Evolutionary conservation across 2,329 filamentous ascomycete genomes (phyloP), one percentile per base, ranked within the genome.

Genomic region (Canariomyces notabilis): DNA sequence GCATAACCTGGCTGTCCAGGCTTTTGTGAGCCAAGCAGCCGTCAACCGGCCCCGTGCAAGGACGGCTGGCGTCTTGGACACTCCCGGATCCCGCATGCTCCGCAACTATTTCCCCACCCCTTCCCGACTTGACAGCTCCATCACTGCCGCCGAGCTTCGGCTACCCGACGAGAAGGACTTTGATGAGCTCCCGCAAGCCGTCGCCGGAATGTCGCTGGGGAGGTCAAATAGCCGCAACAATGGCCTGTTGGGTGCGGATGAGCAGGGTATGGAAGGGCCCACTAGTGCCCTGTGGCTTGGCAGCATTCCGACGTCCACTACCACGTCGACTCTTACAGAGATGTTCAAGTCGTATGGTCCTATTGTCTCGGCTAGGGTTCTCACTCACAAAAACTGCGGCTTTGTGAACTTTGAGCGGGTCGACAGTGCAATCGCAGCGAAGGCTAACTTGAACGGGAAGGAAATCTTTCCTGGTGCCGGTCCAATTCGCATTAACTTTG

Each of bases 371-470:
- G 91, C 89, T 21, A 80, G 93, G 54, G 93, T 98, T 4, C 75
- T 98, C 51, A 97, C 93, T 0, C 89, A 98, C 73, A 98, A 98
- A 76, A 97, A 95, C 68, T 98, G 93, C 64, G 93, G 91, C 3
- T 98, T 98, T 59, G 91, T 98, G 63, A 98, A 98, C 67, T 98
- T 95, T 61, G 89, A 97, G 67, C 84, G 81, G 49, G 71, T 93
- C 22, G 90, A 97, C 55, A 95, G 89, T 63, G 93, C 93, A 46
- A 83, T 96, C 32, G 83, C 88, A 50, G 93, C 93, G 14, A 94
- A 91, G 65, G 82, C 82, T 12, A 78, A 83, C 62, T 83, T 95
- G 68, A 97, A 97, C 60, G 89, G 89, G 59, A 96, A 95, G 67
- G 93, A 98, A 66, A 96, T 98, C 50, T 98, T 98, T 72, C 93